Percentiles rank a stretch among this genome's conserved stretches.
Evolutionary conservation across 75 land plant genomes (phyloP).

Genomic region (Isoetes taiwanensis): DNA sequence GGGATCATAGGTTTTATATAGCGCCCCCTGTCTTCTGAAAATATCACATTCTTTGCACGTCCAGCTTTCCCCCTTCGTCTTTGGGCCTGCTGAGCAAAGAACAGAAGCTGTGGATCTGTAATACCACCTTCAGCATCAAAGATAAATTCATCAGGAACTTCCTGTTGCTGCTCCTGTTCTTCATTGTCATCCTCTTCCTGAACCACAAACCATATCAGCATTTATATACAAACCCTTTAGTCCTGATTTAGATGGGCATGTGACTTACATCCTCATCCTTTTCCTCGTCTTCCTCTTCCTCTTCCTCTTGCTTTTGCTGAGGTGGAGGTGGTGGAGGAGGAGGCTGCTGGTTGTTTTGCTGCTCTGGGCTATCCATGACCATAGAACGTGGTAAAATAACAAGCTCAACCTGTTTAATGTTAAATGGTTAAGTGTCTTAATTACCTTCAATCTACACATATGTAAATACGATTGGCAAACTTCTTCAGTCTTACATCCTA

Average conservation of each 20-base stretch:
- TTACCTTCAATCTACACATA: too few species aligned
- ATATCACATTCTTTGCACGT: constrained; percentile 95
- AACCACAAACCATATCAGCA: not conserved
- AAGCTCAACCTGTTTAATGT: constrained; percentile 88
- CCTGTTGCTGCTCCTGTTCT: constrained; percentile 62
- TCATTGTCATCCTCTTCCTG: constrained; percentile 54
- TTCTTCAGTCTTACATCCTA: too few species aligned
- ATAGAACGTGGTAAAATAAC: constrained; percentile 92
- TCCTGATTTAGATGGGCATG: not conserved
- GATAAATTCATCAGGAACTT: constrained; percentile 92
- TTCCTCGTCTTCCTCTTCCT: constrained; percentile 72
- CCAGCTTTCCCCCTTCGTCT: constrained; percentile 86
- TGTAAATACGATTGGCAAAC: too few species aligned
- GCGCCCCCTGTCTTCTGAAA: constrained; percentile 95
- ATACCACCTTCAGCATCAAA: constrained; percentile 99
- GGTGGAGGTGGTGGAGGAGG: constrained; percentile 92
- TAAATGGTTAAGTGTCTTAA: too few species aligned
- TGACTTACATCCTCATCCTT: constrained; percentile 35
- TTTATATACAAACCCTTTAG: not conserved
- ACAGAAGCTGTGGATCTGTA: constrained; percentile 84
- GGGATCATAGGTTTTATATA: constrained; percentile 99
- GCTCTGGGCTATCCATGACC: constrained; percentile 61
- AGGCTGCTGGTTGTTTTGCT: constrained; percentile 73
- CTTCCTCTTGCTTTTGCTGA: constrained; percentile 55
- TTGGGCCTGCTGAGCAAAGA: constrained; percentile 96